phyloP scores from a whole-genome alignment of 2,329 filamentous ascomycete genomes.

The Blastomyces percursus region DNA sequence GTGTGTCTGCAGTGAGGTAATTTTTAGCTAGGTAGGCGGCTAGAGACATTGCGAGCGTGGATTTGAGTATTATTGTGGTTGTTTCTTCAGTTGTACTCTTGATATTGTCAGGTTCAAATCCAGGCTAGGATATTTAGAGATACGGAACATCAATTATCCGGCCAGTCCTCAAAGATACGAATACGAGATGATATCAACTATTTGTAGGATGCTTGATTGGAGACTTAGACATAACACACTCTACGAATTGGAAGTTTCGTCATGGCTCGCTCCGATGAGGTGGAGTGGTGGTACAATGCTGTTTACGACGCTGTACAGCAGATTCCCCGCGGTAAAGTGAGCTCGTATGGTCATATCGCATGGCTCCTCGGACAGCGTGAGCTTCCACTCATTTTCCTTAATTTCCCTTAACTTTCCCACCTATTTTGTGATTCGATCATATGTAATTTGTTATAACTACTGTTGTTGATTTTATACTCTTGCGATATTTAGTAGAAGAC shows the following conservation, averaged over 20 bases:
- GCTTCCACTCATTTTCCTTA: constrained; percentile 17
- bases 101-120: neutral
- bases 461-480: neutral
- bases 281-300: constrained; percentile 42
- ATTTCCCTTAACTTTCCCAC: neutral
- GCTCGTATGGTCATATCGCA: constrained; percentile 70
- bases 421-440: neutral
- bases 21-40: constrained; percentile 82
- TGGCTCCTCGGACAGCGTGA: constrained; percentile 49
- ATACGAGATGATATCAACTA: too few relatives aligned
- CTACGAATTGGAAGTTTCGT: neutral
- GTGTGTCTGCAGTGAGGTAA: constrained; percentile 62
- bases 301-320: constrained; percentile 80
- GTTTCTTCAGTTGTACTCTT: neutral
- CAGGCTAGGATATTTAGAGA: neutral
- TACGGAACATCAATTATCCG: neutral
- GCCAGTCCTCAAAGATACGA: neutral
- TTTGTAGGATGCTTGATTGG: neutral
- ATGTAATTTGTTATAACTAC: neutral
- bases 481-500: neutral
- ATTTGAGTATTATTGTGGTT: neutral
- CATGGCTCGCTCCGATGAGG: constrained; percentile 40
- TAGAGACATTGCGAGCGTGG: constrained; percentile 36
- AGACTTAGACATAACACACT: neutral
- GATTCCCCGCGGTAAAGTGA: constrained; percentile 72